These are phyloP conservation scores for Prunus fruticosa DNA, from an alignment of 306 rosid genomes.

Conservation along the genomic window DNA sequence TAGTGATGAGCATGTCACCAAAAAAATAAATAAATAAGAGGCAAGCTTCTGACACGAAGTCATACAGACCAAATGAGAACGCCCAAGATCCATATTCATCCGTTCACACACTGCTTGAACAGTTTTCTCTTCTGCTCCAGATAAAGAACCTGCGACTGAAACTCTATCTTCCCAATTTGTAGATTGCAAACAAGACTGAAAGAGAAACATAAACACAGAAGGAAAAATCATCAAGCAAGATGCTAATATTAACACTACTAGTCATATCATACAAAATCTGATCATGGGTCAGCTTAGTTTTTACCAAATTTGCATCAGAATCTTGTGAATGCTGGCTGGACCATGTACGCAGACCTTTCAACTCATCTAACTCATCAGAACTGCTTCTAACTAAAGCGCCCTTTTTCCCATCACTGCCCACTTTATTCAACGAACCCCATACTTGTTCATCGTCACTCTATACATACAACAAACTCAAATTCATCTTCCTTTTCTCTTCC, in stretches of 20 bases:
- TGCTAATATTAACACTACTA: not conserved
- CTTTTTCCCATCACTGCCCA: conserved; percentile 33
- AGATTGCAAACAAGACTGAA: conserved; percentile 39
- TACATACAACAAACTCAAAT: conserved; percentile 26
- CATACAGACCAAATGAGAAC: conserved; percentile 4
- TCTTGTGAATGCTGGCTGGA: conserved; percentile 55
- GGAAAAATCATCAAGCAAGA: conserved; percentile 20
- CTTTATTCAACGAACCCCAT: conserved; percentile 9
- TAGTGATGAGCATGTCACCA: not conserved
- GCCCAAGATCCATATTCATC: conserved; percentile 45
- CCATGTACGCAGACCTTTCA: conserved; percentile 44
- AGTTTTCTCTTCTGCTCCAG: conserved; percentile 62
- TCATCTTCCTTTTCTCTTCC: not conserved
- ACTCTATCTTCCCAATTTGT: conserved; percentile 42
- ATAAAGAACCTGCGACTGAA: conserved; percentile 54
- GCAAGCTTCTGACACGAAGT: not conserved
- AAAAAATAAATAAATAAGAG: not conserved
- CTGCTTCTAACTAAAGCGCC: conserved; percentile 37
- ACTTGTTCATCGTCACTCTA: conserved; percentile 82
- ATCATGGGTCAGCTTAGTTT: conserved; percentile 21
- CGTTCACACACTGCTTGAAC: conserved; percentile 63
- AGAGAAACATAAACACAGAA: conserved; percentile 23
- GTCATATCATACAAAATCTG: conserved; percentile 9
- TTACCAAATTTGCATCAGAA: conserved; percentile 45
- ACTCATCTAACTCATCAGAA: conserved; percentile 30